Conservation (phyloP, 768 basidiomycete genomes). For the Stropharia rugosoannulata region DNA sequence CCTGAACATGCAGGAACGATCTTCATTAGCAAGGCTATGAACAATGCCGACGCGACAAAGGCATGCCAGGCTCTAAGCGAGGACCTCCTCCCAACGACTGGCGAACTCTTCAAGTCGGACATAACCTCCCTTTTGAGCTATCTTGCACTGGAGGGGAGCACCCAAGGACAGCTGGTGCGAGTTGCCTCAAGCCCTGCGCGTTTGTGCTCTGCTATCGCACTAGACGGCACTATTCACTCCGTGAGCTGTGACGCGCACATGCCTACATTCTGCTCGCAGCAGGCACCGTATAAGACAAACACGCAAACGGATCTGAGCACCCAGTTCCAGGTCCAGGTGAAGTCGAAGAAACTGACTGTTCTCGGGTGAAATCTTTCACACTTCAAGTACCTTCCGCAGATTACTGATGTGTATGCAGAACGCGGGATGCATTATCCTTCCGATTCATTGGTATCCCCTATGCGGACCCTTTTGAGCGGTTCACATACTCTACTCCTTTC, state of each 20-base stretch:
- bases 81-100: slow-evolving; percentile 16
- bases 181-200: slow-evolving; percentile 13
- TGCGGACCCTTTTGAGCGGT: slow-evolving; percentile 41
- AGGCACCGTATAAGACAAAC: slow-evolving; percentile 26
- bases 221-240: slow-evolving; percentile 10
- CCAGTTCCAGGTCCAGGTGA: slow-evolving; percentile 23
- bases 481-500: slow-evolving; percentile 39
- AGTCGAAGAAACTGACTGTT: slow-evolving; percentile 21
- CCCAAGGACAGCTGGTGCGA: slow-evolving; percentile 16
- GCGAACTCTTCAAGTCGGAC: slow-evolving; percentile 19
- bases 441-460: slow-evolving; percentile 53
- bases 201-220: slow-evolving; percentile 17
- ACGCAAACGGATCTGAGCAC: slow-evolving; percentile 20
- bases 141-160: slow-evolving; percentile 6
- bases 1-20: slow-evolving; percentile 19
- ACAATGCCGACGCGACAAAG: slow-evolving; percentile 14
- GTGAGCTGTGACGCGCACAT: slow-evolving; percentile 19
- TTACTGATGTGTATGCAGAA: slow-evolving; percentile 22
- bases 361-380: slow-evolving; percentile 16
- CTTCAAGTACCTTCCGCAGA: background rate
- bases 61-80: slow-evolving; percentile 22
- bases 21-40: slow-evolving; percentile 10
- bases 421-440: slow-evolving; percentile 48
- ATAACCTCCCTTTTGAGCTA: slow-evolving; percentile 16
- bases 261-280: slow-evolving; percentile 27